Base-by-base conservation (phyloP, 768 basidiomycete genomes). In the Termitomyces titanicus region DNA sequence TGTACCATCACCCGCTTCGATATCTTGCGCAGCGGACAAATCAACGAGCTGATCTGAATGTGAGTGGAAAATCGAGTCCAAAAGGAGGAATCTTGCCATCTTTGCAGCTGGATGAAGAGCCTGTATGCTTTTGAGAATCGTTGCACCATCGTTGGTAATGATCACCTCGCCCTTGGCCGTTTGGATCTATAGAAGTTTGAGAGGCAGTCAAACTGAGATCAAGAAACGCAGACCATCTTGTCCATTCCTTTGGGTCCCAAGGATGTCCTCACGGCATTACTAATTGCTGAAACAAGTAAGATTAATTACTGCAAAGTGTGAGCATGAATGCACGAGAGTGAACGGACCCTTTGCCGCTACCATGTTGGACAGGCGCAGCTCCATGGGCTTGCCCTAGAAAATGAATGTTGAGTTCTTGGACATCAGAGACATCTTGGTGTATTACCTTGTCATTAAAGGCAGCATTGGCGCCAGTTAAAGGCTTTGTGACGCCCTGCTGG, bases 241-340 rank as follows among this genome's bases (percentile, higher is more conserved):
- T 98, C 96, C 96, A 99, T 99, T 59, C 96, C 96, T 71, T 90
- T 86, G 45, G 96, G 96, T 13, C 96, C 96, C 63, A 99, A 74
- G 40, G 95, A 98, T 43, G 96, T 98, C 64, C 96, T 81, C 40
- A 99, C 95, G 50, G 94, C 96, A 79, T 97, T 95, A 64, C 94
- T 94, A 66, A 99, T 97, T 27, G 96, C 95, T 97, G 61, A 18
- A 55, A 27, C 57, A 38, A 57, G 54, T 45, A 49, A 52, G 33
- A 18, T 33, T 11, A 17, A 13, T 27, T 25, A 54, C 17, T 40
- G 12, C 4, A 43, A 18, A 13, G 5, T 24, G 51, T 6, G 13
- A 38, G 12, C 33, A 22, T 5, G 37, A 43, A 38, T 11, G 4
- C 48, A 37, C 24, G 17, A 25, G 33, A 45, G 9, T 24, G 31